Base-by-base conservation (phyloP, 2,329 filamentous ascomycete species). In the Colletotrichum shisoi region DNA sequence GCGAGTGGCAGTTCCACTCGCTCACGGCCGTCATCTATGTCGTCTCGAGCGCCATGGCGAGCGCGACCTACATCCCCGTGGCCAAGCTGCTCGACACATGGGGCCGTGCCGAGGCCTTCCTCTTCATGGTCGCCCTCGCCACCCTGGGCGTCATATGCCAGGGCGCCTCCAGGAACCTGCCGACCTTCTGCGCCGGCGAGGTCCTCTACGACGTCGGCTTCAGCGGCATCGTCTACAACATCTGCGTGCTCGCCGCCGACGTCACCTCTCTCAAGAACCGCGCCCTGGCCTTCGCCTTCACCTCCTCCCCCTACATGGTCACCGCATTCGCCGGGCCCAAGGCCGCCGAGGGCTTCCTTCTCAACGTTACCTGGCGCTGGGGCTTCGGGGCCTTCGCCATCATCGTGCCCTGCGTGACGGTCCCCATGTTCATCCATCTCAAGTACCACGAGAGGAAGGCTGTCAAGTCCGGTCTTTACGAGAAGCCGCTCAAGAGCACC, bases 221-320 rank as follows among this genome's bases (percentile, higher is more conserved):
- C 60, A 83, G 82, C 8, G 88, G 87, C 34, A 78, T 90, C 58
- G 83, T 84, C 60, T 90, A 89, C 71, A 81, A 83, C n/a, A 79
- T 89, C 27, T 83, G 85, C 66, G 85, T 91, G 15, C 85, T 91
- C 71, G 86, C 88, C 58, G 87, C 89, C 40, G 89, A 91, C 72
- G 88, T 86, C 1, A 88, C 64, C 7, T 56, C 57, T 11, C 71
- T 80, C 5, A 72, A 70, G 56, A 80, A 79, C 49, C 75, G 79
- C 72, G 78, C 75, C 5, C 58, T 81, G 11, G 76, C 76, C 8
- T 80, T 76, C 45, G 77, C 75, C 21, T 76, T 81, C 40, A 79
- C 79, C 27, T 77, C 76, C 13, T 76, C 78, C 1, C 79, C 81
- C 0, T 81, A 79, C 70, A 77, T 83, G 61, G 74, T 80, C 49